phyloP scores from a whole-genome alignment of 2,329 filamentous ascomycete genomes.

The Beauveria sp. region DNA sequence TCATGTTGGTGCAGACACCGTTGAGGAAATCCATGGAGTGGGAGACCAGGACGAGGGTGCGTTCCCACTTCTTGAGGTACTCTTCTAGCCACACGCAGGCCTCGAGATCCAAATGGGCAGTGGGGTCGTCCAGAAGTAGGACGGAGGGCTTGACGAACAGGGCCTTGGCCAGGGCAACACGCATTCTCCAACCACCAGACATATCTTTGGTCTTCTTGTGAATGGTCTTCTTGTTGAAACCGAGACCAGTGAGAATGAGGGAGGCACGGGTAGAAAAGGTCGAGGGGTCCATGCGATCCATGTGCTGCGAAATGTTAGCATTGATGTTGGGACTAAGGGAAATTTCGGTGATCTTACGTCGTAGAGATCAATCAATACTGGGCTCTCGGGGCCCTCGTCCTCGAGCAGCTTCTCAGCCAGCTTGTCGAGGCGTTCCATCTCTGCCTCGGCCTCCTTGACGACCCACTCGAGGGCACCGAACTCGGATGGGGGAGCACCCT shows the following conservation, averaged over 20 bases:
- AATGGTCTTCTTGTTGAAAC: slow-evolving; percentile 97
- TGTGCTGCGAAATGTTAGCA: slow-evolving; percentile 54
- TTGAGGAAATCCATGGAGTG: slow-evolving; percentile 99
- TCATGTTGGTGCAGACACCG: slow-evolving; percentile 97
- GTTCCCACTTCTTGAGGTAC: slow-evolving; percentile 99
- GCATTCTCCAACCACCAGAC: slow-evolving; percentile 99
- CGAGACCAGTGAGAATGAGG: slow-evolving; percentile 94
- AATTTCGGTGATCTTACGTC: slow-evolving; percentile 55
- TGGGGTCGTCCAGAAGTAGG: slow-evolving; percentile 93
- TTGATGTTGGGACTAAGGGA: background rate
- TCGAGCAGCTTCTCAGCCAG: slow-evolving; percentile 86
- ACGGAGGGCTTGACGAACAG: slow-evolving; percentile 97
- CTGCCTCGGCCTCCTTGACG: slow-evolving; percentile 84
- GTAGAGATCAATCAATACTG: slow-evolving; percentile 86
- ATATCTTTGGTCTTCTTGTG: slow-evolving; percentile 99
- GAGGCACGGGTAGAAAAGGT: slow-evolving; percentile 95
- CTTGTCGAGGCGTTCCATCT: slow-evolving; percentile 84
- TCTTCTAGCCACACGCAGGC: slow-evolving; percentile 99
- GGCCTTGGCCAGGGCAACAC: slow-evolving; percentile 93
- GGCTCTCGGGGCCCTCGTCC: slow-evolving; percentile 83
- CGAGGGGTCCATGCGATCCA: slow-evolving; percentile 97
- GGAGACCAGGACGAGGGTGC: slow-evolving; percentile 90
- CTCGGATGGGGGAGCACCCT: slow-evolving; percentile 85
- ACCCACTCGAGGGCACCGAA: slow-evolving; percentile 95
- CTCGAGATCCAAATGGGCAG: slow-evolving; percentile 97